Percentiles rank a stretch among this genome's conserved stretches.
These are phyloP conservation scores for Exophiala oligosperma DNA, from an alignment of 2,329 filamentous ascomycete genomes.

Conservation along the genomic window DNA sequence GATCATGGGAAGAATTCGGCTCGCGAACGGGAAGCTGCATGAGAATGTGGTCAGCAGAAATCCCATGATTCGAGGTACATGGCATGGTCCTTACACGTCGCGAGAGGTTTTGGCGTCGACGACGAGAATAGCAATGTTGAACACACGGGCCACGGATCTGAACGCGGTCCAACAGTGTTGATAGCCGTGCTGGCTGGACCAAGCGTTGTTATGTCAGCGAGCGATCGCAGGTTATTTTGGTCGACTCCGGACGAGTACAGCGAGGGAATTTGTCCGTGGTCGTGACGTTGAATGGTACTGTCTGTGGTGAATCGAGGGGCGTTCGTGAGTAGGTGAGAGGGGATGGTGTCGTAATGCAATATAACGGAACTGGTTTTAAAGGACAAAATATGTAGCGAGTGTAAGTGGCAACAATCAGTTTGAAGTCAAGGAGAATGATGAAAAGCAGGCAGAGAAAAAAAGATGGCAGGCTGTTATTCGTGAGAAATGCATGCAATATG, in stretches of 20 bases:
- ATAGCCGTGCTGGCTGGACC: constrained; percentile 9
- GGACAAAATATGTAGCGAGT: not conserved
- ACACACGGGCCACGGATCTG: not conserved
- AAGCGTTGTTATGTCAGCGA: constrained; percentile 14
- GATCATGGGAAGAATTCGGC: constrained; percentile 15
- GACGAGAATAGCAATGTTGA: not conserved
- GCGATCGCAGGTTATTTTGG: constrained; percentile 4
- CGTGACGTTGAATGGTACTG: not conserved
- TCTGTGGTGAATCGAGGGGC: too few species aligned
- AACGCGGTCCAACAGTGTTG: not conserved
- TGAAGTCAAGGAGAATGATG: not conserved
- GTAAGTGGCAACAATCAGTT: not conserved
- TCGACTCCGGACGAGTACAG: not conserved
- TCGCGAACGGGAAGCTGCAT: constrained; percentile 22
- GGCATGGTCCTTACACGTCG: not conserved
- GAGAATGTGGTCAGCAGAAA: constrained; percentile 15
- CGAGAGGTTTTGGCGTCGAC: constrained; percentile 1
- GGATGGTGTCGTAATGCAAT: too few species aligned
- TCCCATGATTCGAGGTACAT: not conserved
- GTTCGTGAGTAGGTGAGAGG: too few species aligned
- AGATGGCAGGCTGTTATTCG: not conserved
- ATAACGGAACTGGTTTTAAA: not conserved
- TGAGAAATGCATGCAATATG: not conserved
- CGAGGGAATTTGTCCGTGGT: not conserved
- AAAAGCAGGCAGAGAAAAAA: not conserved